phyloP scores from a whole-genome alignment of 2,329 filamentous ascomycete genomes.

The Fusarium illudens region DNA sequence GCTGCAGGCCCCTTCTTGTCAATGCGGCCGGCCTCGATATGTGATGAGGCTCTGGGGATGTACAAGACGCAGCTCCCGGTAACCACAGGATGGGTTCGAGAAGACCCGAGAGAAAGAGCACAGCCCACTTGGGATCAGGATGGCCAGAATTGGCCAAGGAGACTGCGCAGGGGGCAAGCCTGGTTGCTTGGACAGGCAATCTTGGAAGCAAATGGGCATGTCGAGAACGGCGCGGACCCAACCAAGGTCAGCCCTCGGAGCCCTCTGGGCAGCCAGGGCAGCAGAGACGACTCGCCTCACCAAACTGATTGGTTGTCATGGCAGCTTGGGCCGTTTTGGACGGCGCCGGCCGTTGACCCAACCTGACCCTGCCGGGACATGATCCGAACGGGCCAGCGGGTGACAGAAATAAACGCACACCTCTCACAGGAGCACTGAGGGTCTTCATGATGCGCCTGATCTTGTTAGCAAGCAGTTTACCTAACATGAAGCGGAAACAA shows the following conservation, averaged over 20 bases:
- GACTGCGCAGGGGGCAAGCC: slow-evolving; percentile 25
- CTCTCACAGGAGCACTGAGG: slow-evolving; percentile 3
- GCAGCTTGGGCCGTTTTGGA: slow-evolving; percentile 40
- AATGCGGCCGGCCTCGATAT: slow-evolving; percentile 29
- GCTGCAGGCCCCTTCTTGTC: slow-evolving; percentile 18
- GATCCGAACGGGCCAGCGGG: slow-evolving; percentile 30
- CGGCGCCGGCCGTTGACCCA: slow-evolving; percentile 39
- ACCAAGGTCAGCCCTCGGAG: slow-evolving; percentile 25
- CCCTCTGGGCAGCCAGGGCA: slow-evolving; percentile 30
- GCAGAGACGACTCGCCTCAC: slow-evolving; percentile 36
- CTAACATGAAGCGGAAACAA: background rate
- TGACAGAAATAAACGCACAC: slow-evolving; percentile 25
- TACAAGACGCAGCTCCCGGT: slow-evolving; percentile 23
- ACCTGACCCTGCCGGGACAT: slow-evolving; percentile 38
- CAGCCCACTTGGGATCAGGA: slow-evolving; percentile 31
- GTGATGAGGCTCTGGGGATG: slow-evolving; percentile 38
- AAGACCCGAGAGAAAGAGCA: slow-evolving; percentile 32
- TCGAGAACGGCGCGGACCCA: slow-evolving; percentile 22
- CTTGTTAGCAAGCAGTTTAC: background rate
- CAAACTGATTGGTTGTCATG: slow-evolving; percentile 39
- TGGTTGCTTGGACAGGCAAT: slow-evolving; percentile 33
- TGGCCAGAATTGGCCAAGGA: slow-evolving; percentile 35
- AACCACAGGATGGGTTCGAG: slow-evolving; percentile 34
- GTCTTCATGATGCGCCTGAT: slow-evolving; percentile 4
- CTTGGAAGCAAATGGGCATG: slow-evolving; percentile 30